Base-by-base conservation (phyloP, 2,329 filamentous ascomycete genomes). In the Leptographium flavum region DNA sequence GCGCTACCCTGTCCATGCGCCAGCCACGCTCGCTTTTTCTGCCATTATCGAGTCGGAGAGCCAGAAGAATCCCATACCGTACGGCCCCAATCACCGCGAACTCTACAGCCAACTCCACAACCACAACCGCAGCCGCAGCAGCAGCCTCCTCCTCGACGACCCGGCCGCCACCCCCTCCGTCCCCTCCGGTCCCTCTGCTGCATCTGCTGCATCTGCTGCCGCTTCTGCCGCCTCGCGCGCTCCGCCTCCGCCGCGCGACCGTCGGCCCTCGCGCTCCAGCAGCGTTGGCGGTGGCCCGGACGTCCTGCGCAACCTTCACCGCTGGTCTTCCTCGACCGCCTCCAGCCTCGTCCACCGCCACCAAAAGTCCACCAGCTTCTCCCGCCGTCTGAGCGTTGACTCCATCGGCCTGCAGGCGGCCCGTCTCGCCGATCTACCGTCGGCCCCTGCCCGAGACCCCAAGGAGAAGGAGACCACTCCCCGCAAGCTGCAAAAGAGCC, bases 271-370 rank as follows among this genome's bases (percentile, higher is more conserved):
- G 40, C 59, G 63, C 39, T 62, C 63, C 11, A 63, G 57, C 47
- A 63, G 56, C 48, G 54, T 57, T 21, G 58, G 57, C 45, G 59
- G 58, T 49, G 49, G 61, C 50, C 66, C 60, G 55, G 68, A 72
- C 46, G 59, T 62, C 38, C 62, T 68, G 35, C 67, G 65, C 55
- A 68, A 67, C 50, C 61, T 70, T 49, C 69, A 74, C 54, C 66
- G 70, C 54, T 73, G 70, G 70, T 73, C 71, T 36, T 60, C 63
- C 19, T 75, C 72, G 14, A 72, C 71, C n/a, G 56, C 61, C 9
- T 74, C 71, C 36, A 74, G 66, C 48, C 54, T 57, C 39, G 55
- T 54, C 44, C 57, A 50, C 41, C 47, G 49, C 32, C 50, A 55
- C 49, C 57, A 58, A 46, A 56, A 58, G 19, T 58, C 57, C 4